These are phyloP conservation scores for Taphrina betulina DNA, from an alignment of 1,139 yeast species.

Conservation along the genomic window DNA sequence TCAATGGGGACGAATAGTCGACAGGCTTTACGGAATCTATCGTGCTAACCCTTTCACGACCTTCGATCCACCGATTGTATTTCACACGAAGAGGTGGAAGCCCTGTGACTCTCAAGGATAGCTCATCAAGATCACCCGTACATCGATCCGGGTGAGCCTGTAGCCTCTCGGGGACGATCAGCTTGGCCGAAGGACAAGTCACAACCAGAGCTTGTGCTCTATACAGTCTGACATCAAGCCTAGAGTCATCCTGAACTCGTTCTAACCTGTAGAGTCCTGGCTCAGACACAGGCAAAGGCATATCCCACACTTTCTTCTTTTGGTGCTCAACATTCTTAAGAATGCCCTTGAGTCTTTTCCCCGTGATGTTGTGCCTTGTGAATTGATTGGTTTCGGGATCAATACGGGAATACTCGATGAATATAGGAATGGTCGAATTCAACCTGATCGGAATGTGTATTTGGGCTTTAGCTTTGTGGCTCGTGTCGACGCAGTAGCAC, in stretches of 20 bases:
- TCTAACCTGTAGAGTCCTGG: slow-evolving; percentile 75
- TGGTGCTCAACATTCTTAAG: slow-evolving; percentile 41
- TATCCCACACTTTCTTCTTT: slow-evolving; percentile 43
- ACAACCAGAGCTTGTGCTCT: slow-evolving; percentile 68
- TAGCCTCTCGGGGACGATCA: slow-evolving; percentile 44
- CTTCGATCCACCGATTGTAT: slow-evolving; percentile 59
- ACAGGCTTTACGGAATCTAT: slow-evolving; percentile 31
- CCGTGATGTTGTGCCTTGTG: slow-evolving; percentile 56
- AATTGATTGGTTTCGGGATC: slow-evolving; percentile 58
- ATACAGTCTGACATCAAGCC: slow-evolving; percentile 61
- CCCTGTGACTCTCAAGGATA: slow-evolving; percentile 63
- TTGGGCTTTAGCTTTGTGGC: slow-evolving; percentile 38
- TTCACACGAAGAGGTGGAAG: slow-evolving; percentile 71
- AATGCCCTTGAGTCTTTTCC: slow-evolving; percentile 54
- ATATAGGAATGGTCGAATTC: slow-evolving; percentile 75
- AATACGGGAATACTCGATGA: slow-evolving; percentile 62
- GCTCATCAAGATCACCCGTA: slow-evolving; percentile 57
- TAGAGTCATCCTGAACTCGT: slow-evolving; percentile 64
- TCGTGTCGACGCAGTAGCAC: slow-evolving; percentile 58
- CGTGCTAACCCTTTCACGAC: slow-evolving; percentile 44
- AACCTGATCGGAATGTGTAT: slow-evolving; percentile 67
- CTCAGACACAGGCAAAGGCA: slow-evolving; percentile 52
- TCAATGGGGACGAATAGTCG: slow-evolving; percentile 21
- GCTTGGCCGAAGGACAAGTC: slow-evolving; percentile 70
- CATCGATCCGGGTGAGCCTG: slow-evolving; percentile 54